Conservation (phyloP, 1,139 yeast genomes). For the Debaryomyces udenii region DNA sequence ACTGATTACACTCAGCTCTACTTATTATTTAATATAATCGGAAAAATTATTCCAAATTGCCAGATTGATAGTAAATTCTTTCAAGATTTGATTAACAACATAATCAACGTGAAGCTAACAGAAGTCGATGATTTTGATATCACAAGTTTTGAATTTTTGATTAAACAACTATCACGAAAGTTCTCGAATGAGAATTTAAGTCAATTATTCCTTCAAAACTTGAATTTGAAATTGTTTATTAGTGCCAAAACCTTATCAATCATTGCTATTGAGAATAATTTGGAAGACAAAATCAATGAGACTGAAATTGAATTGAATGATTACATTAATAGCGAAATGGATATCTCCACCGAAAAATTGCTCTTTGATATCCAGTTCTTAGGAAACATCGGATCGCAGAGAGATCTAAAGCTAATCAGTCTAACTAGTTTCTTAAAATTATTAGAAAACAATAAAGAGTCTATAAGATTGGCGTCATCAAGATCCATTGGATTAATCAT, state of each 20-base stretch:
- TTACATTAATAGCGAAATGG: conserved; percentile 25
- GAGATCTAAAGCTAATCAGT: conserved; percentile 24
- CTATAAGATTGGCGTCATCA: conserved; percentile 50
- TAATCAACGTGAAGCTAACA: conserved; percentile 12
- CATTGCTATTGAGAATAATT: conserved; percentile 35
- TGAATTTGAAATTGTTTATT: conserved; percentile 24
- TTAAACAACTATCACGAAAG: conserved; percentile 11
- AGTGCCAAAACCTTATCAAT: conserved; percentile 46
- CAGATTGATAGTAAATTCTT: conserved; percentile 13
- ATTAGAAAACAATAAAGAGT: conserved; percentile 37
- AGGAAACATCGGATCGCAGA: conserved; percentile 48
- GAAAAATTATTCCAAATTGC: conserved; percentile 9
- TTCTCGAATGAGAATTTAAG: conserved; percentile 16
- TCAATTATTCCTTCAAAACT: conserved; percentile 15
- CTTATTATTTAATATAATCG: conserved; percentile 12
- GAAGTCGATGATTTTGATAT: conserved; percentile 15
- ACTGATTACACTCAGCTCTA: conserved; percentile 9
- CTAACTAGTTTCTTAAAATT: conserved; percentile 34
- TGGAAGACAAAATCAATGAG: conserved; percentile 30
- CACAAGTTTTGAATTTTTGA: conserved; percentile 12
- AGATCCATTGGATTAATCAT: conserved; percentile 56
- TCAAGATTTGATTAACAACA: conserved; percentile 9
- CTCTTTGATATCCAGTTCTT: conserved; percentile 42
- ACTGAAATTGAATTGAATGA: conserved; percentile 33
- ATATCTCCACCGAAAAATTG: conserved; percentile 19